phyloP scores from a whole-genome alignment of 495 filamentous ascomycete species.

The Penicillium egyptiacum region DNA sequence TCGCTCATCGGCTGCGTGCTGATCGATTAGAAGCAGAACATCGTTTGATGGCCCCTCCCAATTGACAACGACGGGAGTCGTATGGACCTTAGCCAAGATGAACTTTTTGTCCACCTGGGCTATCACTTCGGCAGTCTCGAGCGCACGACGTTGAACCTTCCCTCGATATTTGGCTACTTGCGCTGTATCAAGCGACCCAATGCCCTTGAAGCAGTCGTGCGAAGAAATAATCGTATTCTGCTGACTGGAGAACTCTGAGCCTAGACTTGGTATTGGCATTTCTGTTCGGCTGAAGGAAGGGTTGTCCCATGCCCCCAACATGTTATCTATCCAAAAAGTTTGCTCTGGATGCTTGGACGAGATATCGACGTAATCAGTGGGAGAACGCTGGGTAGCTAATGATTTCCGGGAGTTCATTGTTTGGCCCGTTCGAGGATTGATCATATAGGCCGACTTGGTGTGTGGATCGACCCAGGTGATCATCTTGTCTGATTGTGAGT shows the following conservation, averaged over 20 bases:
- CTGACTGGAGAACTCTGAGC: conserved; percentile 11
- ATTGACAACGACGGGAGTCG: conserved; percentile 1
- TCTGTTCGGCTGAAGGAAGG: conserved; percentile 59
- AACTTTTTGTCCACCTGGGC: conserved; percentile 89
- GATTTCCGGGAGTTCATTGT: conserved; percentile 27
- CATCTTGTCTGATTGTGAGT: conserved; percentile 30
- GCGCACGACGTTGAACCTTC: conserved; percentile 64
- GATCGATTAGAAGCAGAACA: conserved; percentile 78
- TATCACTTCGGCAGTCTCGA: conserved; percentile 66
- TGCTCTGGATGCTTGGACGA: conserved; percentile 14
- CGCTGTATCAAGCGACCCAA: conserved; percentile 16
- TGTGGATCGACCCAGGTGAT: conserved; percentile 68
- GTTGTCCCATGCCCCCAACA: conserved; percentile 57
- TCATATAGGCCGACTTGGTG: conserved; percentile 56
- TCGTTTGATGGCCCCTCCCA: conserved; percentile 4
- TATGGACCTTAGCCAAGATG: conserved; percentile 64
- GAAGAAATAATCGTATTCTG: not conserved
- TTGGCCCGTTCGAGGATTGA: conserved; percentile 65
- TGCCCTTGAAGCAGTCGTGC: conserved; percentile 15
- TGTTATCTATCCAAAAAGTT: conserved; percentile 38
- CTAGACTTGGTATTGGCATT: conserved; percentile 44
- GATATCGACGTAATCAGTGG: not conserved
- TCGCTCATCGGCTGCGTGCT: conserved; percentile 93
- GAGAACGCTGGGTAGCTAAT: not conserved
- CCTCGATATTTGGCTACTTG: conserved; percentile 40